Evolutionary conservation across 1,284 basidiomycete species (phyloP).

Genomic region (Cryptococcus hybrid): DNA sequence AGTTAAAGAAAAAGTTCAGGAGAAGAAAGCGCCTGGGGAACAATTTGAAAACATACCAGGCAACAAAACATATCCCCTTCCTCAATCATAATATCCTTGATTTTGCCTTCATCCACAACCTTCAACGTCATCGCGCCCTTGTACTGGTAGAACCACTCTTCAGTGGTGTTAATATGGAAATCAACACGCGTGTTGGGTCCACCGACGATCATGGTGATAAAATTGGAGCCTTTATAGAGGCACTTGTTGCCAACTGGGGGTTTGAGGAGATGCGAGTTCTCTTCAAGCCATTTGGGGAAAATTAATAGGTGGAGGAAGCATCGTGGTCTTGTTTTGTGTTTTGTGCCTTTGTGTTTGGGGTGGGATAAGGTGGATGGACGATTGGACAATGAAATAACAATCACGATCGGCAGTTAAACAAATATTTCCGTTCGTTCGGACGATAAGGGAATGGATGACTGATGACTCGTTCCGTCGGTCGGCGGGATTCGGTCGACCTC

Average conservation of each 20-base stretch:
- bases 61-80: slow-evolving; percentile 97
- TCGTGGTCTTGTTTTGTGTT: slow-evolving; percentile 4
- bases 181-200: slow-evolving; percentile 90
- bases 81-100: slow-evolving; percentile 82
- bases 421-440: too few relatives aligned
- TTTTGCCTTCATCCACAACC: slow-evolving; percentile 80
- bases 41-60: slow-evolving; percentile 60
- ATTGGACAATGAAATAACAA: not conserved
- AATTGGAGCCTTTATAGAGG: slow-evolving; percentile 78
- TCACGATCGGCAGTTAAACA: too few relatives aligned
- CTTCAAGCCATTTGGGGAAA: slow-evolving; percentile 81
- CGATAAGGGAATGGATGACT: too few relatives aligned
- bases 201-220: slow-evolving; percentile 86
- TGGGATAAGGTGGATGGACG: not conserved
- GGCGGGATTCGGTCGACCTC: too few relatives aligned
- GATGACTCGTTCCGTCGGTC: too few relatives aligned
- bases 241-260: slow-evolving; percentile 90
- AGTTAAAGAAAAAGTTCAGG: too few relatives aligned
- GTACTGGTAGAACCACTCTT: slow-evolving; percentile 97
- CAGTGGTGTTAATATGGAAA: slow-evolving; percentile 91
- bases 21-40: too few relatives aligned
- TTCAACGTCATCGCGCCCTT: slow-evolving; percentile 86
- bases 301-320: slow-evolving; percentile 63
- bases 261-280: slow-evolving; percentile 72
- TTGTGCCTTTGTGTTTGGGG: not conserved